Conservation (phyloP, 352 stramenopile genomes). For the Phytophthora ramorum region DNA sequence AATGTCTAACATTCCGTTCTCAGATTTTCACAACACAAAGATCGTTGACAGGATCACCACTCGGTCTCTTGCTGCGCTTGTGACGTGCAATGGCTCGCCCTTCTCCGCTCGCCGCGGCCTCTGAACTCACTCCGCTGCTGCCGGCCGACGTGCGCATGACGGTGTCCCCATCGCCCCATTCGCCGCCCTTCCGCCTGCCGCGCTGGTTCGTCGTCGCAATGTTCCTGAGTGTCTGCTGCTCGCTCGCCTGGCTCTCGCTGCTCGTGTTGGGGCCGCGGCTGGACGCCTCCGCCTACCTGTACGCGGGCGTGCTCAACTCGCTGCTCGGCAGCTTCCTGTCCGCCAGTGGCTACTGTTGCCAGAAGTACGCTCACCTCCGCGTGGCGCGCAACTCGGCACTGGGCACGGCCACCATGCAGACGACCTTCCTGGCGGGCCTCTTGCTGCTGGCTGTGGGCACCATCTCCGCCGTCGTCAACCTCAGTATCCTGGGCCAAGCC, state of each 20-base stretch:
- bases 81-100: conserved; percentile 21
- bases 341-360: conserved; percentile 82
- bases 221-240: conserved; percentile 47
- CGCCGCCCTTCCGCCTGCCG: conserved; percentile 39
- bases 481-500: conserved; percentile 76
- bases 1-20: not conserved
- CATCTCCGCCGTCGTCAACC: conserved; percentile 73
- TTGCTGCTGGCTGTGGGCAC: conserved; percentile 71
- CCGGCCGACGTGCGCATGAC: conserved; percentile 20
- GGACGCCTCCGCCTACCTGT: conserved; percentile 51
- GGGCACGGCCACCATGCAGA: conserved; percentile 68
- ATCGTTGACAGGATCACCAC: not conserved
- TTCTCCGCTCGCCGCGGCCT: conserved; percentile 15
- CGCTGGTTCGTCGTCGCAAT: conserved; percentile 61
- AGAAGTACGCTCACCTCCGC: conserved; percentile 75
- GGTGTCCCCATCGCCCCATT: not conserved
- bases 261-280: conserved; percentile 54
- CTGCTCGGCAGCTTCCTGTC: conserved; percentile 79
- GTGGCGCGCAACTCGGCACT: conserved; percentile 57
- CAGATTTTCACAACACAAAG: not conserved
- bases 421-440: conserved; percentile 59
- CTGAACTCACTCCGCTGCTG: conserved; percentile 45
- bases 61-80: conserved; percentile 6
- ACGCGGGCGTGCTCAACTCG: conserved; percentile 77
- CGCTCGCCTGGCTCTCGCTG: conserved; percentile 56